Base-by-base conservation (phyloP, 768 basidiomycete species). In the Suillus discolor region DNA sequence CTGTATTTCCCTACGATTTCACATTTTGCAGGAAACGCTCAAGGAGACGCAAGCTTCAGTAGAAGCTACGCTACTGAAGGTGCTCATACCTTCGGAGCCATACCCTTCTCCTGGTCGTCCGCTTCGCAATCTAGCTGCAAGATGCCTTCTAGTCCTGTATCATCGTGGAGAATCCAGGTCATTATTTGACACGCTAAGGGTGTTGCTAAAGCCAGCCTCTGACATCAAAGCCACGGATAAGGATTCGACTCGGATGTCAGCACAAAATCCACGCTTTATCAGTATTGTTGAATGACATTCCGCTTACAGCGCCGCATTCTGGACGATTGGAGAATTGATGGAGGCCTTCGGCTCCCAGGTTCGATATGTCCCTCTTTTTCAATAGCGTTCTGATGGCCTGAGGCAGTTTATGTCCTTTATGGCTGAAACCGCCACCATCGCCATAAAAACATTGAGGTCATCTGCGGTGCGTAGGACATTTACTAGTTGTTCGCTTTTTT, bases 371-470 rank as follows among this genome's bases (percentile, higher is more conserved):
- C 28, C 11, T 15, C 34, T 31, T 36, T n/a, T 55, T 47, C 62
- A 8, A 6, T 36, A 47, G 55, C 20, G 36, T 20, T 55, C 62
- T 51, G 25, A 66, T n/a, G 49, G 13, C 42, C 44, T 20, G 36
- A 39, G 59, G 2, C 68, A 99, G 94, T 89, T 96, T 74, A 97
- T 98, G 96, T 97, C 96, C 0, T 91, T 96, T 70, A 91, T 96
- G 88, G 85, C 89, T 36, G 97, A 99, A 73, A 91, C 96, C 41
- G 79, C 87, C 23, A 79, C 82, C 2, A 80, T 87, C 0, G 82
- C 89, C 0, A 75, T 93, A 51, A 94, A 89, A 74, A 85, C 89
- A 0, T 83, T 85, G 69, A 91, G 86, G 67, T 87, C 89, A 11
- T 94, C 93, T 39, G 84, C 79, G 70, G 95, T 93, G 67, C 67